A percentile compares a stretch with the other conserved stretches of the same genome.
Conservation (phyloP, 2,329 filamentous ascomycete genomes). For the Neopestalotiopsis rosae region DNA sequence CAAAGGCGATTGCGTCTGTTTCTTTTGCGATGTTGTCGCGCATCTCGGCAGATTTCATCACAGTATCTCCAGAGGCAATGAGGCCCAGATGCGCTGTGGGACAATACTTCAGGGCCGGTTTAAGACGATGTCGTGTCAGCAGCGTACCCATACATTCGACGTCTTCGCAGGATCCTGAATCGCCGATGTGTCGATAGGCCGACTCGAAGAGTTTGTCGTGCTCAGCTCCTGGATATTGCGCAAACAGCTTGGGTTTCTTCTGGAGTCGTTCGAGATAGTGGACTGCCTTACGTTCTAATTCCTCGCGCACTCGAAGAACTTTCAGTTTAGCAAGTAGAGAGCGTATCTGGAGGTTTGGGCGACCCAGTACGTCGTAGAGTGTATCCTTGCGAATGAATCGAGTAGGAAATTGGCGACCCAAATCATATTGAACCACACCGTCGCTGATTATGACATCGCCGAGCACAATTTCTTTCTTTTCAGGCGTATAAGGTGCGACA, state of each 20-base stretch:
- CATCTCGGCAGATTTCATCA: neutral
- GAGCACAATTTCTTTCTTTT: conserved; percentile 33
- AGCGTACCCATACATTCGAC: neutral
- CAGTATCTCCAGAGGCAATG: neutral
- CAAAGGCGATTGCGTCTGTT: neutral
- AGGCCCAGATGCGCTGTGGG: neutral
- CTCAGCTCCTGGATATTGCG: neutral
- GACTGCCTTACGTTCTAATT: neutral
- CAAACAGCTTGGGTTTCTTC: rapidly evolving
- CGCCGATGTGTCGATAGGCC: neutral
- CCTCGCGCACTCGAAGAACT: too few species aligned
- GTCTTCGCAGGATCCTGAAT: neutral
- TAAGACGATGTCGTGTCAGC: neutral
- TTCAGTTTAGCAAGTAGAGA: conserved; percentile 30
- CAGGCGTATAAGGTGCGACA: conserved; percentile 25
- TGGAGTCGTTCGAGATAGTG: neutral
- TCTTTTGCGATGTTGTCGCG: neutral
- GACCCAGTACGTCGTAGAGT: conserved; percentile 13
- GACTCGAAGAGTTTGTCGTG: neutral
- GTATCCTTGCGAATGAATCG: conserved; percentile 20
- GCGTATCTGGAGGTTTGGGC: conserved; percentile 19
- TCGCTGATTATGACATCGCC: conserved; percentile 39
- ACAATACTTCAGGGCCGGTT: neutral
- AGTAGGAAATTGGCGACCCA: conserved; percentile 30
- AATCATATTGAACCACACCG: conserved; percentile 39